phyloP scores from a whole-genome alignment of 2,329 filamentous ascomycete genomes.

The Epichloe gansuensis region DNA sequence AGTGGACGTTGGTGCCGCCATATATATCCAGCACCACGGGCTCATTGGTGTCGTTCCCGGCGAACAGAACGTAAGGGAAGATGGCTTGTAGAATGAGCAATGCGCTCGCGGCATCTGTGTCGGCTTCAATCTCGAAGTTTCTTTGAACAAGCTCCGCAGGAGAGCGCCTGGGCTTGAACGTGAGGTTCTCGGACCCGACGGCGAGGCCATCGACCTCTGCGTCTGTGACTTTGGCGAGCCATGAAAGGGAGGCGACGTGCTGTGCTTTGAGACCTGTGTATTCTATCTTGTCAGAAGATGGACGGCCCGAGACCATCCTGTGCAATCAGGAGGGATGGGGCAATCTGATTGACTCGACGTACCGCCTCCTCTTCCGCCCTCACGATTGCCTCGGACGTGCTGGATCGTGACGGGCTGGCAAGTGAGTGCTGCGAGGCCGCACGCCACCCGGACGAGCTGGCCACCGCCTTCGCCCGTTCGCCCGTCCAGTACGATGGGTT shows the following conservation, averaged over 20 bases:
- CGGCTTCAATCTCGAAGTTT: conserved; percentile 36
- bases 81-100: conserved; percentile 49
- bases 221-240: conserved; percentile 37
- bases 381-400: conserved; percentile 44
- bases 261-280: conserved; percentile 45
- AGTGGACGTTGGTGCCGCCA: conserved; percentile 48
- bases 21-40: conserved; percentile 38
- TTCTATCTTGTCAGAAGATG: background rate
- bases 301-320: no score
- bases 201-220: conserved; percentile 38
- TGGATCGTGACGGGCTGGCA: conserved; percentile 39
- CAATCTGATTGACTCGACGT: conserved; percentile 2
- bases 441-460: conserved; percentile 45
- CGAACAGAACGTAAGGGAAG: conserved; percentile 46
- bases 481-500: conserved; percentile 39
- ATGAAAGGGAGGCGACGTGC: conserved; percentile 44
- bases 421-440: conserved; percentile 43
- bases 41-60: conserved; percentile 29
- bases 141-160: conserved; percentile 29
- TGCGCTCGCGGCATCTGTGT: conserved; percentile 39
- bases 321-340: no score
- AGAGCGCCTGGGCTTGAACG: conserved; percentile 30
- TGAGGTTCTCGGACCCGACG: conserved; percentile 38
- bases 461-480: conserved; percentile 49
- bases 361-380: conserved; percentile 17